These are phyloP conservation scores for Sordariomycetes sp. DNA, from an alignment of 2,329 filamentous ascomycete species.

Conservation along the genomic window DNA sequence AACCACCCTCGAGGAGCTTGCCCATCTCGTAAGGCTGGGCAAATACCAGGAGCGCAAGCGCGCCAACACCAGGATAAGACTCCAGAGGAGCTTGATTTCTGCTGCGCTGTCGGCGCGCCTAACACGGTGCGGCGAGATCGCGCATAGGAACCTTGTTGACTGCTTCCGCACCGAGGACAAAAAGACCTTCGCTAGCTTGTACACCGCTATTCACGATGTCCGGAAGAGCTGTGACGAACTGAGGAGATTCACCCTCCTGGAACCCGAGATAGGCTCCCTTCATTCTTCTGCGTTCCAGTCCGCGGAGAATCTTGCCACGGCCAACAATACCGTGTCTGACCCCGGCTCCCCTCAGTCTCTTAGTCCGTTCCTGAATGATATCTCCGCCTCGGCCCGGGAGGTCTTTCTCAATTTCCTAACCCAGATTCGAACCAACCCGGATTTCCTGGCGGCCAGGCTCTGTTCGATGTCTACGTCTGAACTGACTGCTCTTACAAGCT, in stretches of 20 bases:
- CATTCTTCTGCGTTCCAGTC: constrained; percentile 30
- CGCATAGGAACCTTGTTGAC: constrained; percentile 66
- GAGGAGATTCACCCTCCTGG: constrained; percentile 58
- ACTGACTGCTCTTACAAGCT: constrained; percentile 65
- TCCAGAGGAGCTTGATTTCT: constrained; percentile 65
- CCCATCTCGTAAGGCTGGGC: constrained; percentile 65
- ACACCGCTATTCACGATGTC: constrained; percentile 70
- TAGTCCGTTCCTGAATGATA: constrained; percentile 55
- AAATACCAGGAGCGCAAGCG: constrained; percentile 77
- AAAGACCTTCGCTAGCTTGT: constrained; percentile 62
- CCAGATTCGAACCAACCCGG: constrained; percentile 73
- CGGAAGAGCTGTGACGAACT: constrained; percentile 66
- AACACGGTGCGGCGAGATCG: constrained; percentile 62
- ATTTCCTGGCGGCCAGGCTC: constrained; percentile 78
- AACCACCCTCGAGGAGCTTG: constrained; percentile 66
- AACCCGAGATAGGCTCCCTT: constrained; percentile 57
- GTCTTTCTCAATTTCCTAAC: constrained; percentile 71
- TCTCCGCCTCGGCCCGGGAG: constrained; percentile 65
- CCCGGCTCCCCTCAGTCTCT: constrained; percentile 27
- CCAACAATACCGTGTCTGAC: constrained; percentile 34
- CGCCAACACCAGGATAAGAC: constrained; percentile 58
- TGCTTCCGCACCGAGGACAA: constrained; percentile 72
- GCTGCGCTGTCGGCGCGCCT: constrained; percentile 66
- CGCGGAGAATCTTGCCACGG: constrained; percentile 25
- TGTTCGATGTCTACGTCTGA: constrained; percentile 66